Base-by-base conservation (phyloP, 2,329 filamentous ascomycete species). In the Nothopassalora personata region DNA sequence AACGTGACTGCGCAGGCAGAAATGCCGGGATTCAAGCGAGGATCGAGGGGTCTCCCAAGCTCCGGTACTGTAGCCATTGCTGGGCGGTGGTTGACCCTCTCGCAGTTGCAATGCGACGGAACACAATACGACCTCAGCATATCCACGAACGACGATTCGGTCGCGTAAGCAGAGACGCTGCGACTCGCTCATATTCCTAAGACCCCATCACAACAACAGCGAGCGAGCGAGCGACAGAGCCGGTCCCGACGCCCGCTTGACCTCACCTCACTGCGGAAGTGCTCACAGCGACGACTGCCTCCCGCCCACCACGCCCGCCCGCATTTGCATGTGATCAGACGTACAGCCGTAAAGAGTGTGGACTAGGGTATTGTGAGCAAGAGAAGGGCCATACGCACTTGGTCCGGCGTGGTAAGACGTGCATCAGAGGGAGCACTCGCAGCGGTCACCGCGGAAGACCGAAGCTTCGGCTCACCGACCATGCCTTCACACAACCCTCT, bases 251-350 rank as follows among this genome's bases (percentile, higher is more conserved):
- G 31, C 11, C 7, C 31, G 31, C 2, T 34, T 11, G 8, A 34
- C 31, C 39, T 43, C 39, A n/a, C 33, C 34, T 36, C 34, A 43
- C 39, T 15, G 39, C 39, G 39, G 39, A n/a, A 43, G 39, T 43
- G 13, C 3, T 15, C 7, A 5, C 31, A 9, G 33, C 86, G 87
- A 82, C 90, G 89, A 48, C 46, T 50, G 13, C 48, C 39, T 7
- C 13, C 7, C 39, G n/a, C 39, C n/a, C 39, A 15, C 7, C 39
- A 43, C 39, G 23, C 23, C 23, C 39, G 5, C 39, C 13, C 39
- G 13, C 4, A 4, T 15, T 43, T 8, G 11, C 15, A 43, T 18
- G 18, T 43, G 15, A 15, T 15, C 7, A 43, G 13, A 5, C 39
- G 39, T 15, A 43, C 18, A 15, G 39, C 39, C 13, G 39, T 43